These are phyloP conservation scores for Drechslerella coelobrocha DNA, from an alignment of 2,329 filamentous ascomycete genomes.

Conservation along the genomic window DNA sequence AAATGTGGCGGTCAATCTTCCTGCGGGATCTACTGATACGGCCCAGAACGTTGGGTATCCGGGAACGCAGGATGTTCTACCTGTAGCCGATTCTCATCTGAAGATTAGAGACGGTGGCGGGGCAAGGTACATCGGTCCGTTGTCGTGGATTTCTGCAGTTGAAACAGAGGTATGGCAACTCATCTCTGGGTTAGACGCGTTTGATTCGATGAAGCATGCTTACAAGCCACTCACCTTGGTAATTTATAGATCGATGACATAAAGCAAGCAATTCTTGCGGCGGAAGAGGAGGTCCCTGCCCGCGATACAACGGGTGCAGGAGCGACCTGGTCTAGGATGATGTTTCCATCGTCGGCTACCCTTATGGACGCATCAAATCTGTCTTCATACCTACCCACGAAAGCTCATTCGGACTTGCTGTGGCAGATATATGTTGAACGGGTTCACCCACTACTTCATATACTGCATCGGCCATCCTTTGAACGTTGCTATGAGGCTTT, in stretches of 20 bases:
- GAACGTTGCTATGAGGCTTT: constrained; percentile 36
- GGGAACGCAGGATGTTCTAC: constrained; percentile 32
- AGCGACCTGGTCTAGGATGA: constrained; percentile 45
- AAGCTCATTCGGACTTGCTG: constrained; percentile 41
- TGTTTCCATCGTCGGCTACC: constrained; percentile 31
- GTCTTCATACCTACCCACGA: constrained; percentile 35
- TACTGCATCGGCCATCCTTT: constrained; percentile 36
- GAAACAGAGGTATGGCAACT: constrained; percentile 35
- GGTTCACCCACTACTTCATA: constrained; percentile 39
- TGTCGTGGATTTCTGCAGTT: constrained; percentile 47
- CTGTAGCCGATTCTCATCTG: constrained; percentile 42
- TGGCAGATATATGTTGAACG: constrained; percentile 42
- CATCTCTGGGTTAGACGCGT: too few species aligned
- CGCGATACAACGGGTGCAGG: constrained; percentile 6
- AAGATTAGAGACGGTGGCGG: constrained; percentile 41
- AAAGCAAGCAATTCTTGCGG: constrained; percentile 35
- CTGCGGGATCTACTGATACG: constrained; percentile 17
- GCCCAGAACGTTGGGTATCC: constrained; percentile 27
- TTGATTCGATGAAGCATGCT: too few species aligned
- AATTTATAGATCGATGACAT: constrained; percentile 41
- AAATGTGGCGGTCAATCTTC: constrained; percentile 38
- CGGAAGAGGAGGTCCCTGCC: constrained; percentile 19
- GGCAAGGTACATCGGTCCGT: constrained; percentile 41
- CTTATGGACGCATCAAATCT: constrained; percentile 34
- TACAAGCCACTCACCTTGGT: too few species aligned